Conservation (phyloP, 352 stramenopile genomes). For the Phytophthora ohioensis region DNA sequence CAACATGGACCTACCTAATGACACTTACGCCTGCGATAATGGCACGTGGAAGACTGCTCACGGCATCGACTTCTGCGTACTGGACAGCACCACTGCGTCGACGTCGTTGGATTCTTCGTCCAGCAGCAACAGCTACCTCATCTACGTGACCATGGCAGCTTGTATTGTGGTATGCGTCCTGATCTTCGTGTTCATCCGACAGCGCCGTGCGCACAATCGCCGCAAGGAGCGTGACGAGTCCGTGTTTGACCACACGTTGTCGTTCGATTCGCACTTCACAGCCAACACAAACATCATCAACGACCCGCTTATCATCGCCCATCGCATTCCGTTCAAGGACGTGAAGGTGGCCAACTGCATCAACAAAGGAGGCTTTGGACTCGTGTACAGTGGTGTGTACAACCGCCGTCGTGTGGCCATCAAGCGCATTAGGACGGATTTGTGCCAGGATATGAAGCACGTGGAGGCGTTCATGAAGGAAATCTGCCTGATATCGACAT, state of each 20-base stretch:
- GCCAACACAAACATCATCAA: conserved; percentile 65
- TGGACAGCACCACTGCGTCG: conserved; percentile 32
- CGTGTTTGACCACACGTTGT: conserved; percentile 63
- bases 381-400: conserved; percentile 74
- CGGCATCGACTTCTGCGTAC: conserved; percentile 50
- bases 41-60: conserved; percentile 49
- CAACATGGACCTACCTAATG: conserved; percentile 42
- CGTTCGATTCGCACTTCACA: conserved; percentile 66
- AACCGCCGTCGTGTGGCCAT: conserved; percentile 69
- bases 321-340: conserved; percentile 72
- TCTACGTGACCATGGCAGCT: conserved; percentile 49
- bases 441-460: conserved; percentile 58
- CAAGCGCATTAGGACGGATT: conserved; percentile 67
- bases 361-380: conserved; percentile 68
- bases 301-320: conserved; percentile 65
- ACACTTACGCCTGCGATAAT: conserved; percentile 49
- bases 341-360: conserved; percentile 67
- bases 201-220: conserved; percentile 45
- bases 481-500: conserved; percentile 68
- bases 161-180: conserved; percentile 58
- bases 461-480: conserved; percentile 73
- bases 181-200: conserved; percentile 55
- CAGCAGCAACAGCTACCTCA: conserved; percentile 51
- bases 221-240: conserved; percentile 53
- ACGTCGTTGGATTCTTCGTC: conserved; percentile 36